Evolutionary conservation across 305 asterid genomes (phyloP).

Genomic region (Fraxinus floribunda): DNA sequence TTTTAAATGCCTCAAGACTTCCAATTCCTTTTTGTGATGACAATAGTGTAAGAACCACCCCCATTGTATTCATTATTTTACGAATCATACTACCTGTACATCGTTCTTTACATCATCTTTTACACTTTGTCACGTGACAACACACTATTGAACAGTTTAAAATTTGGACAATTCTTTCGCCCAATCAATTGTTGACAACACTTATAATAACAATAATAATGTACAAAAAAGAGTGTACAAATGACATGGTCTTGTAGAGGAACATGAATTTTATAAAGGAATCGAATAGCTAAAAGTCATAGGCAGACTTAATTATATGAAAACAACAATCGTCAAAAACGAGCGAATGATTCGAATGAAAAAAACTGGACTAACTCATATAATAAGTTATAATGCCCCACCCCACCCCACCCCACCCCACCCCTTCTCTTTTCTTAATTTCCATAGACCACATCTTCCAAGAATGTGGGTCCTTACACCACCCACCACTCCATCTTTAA

Average conservation of each 20-base stretch:
- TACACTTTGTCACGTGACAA: too few relatives aligned
- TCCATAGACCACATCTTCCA: not conserved
- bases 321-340: not conserved
- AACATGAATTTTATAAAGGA: too few relatives aligned
- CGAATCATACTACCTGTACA: too few relatives aligned
- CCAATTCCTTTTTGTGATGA: not conserved
- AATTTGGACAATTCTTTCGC: too few relatives aligned
- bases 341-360: not conserved
- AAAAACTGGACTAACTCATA: not conserved
- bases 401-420: not conserved
- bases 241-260: too few relatives aligned
- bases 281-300: not conserved
- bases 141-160: too few relatives aligned
- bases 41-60: not conserved
- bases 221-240: too few relatives aligned
- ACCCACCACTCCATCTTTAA: not conserved
- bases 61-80: not conserved
- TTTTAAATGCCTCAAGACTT: not conserved
- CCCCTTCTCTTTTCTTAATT: not conserved
- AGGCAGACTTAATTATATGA: not conserved
- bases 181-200: too few relatives aligned
- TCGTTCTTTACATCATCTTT: too few relatives aligned
- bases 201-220: too few relatives aligned
- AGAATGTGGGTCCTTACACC: not conserved
- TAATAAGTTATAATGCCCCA: not conserved